Conservation (phyloP, 73 alveolate genomes). For the Effrenium voratum region DNA sequence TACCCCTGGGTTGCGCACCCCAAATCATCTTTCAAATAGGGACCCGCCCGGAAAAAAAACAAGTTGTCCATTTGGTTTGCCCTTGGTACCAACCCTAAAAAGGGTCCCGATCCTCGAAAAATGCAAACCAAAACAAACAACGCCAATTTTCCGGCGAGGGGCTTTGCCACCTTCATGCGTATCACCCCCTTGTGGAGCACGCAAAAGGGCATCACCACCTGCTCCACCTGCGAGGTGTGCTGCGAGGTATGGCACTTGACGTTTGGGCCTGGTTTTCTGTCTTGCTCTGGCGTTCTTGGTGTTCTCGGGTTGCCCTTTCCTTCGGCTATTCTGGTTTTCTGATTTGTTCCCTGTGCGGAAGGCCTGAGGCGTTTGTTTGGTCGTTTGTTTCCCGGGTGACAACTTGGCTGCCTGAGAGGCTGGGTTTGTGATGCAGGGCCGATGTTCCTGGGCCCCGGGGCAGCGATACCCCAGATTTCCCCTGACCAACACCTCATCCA, state of each 20-base stretch:
- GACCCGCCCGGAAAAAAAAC: neutral
- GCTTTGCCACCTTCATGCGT: conserved; percentile 78
- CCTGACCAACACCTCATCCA: too few relatives aligned
- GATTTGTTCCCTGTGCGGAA: too few relatives aligned
- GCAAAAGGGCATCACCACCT: conserved; percentile 75
- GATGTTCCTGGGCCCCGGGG: too few relatives aligned
- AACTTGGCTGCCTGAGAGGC: too few relatives aligned
- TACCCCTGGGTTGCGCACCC: neutral
- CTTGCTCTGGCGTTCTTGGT: too few relatives aligned
- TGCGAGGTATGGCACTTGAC: too few relatives aligned
- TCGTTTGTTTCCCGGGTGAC: too few relatives aligned
- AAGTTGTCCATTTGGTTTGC: neutral
- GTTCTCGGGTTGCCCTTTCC: neutral
- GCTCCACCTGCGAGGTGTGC: conserved; percentile 75
- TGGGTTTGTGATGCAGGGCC: too few relatives aligned
- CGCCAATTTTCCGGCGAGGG: neutral
- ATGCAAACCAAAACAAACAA: neutral
- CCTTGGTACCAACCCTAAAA: neutral
- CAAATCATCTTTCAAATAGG: neutral
- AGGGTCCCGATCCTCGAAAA: neutral
- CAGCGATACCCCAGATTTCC: too few relatives aligned
- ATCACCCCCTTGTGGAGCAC: conserved; percentile 61
- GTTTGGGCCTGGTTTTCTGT: neutral
- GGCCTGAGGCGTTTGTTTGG: too few relatives aligned
- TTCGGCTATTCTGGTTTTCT: neutral